Conservation (phyloP, 2,329 filamentous ascomycete species). For the Penicillium freii region DNA sequence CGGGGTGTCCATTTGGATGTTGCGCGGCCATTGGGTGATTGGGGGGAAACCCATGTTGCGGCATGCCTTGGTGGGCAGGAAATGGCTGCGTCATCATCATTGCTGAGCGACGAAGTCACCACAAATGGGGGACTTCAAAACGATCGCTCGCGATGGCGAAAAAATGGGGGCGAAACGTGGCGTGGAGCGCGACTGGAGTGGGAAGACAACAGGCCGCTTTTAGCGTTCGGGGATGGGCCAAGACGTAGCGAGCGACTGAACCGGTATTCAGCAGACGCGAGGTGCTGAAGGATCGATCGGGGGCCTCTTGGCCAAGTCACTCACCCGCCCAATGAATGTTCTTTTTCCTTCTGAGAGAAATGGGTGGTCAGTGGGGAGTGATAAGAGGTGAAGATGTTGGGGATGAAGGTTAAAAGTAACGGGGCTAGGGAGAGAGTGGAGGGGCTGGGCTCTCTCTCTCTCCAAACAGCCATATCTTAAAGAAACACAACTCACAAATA, state of each 20-base stretch:
- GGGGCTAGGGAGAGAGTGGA: constrained; percentile 28
- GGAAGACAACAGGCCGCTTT: constrained; percentile 28
- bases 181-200: constrained; percentile 28
- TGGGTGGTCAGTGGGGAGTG: constrained; percentile 14
- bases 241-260: constrained; percentile 35
- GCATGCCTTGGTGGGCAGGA: constrained; percentile 60
- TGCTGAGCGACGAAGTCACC: constrained; percentile 42
- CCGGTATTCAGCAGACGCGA: constrained; percentile 31
- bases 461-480: not conserved
- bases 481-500: constrained; percentile 1
- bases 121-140: constrained; percentile 29
- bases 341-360: constrained; percentile 10
- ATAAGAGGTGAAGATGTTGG: constrained; percentile 15
- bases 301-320: constrained; percentile 22
- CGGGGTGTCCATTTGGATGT: constrained; percentile 56
- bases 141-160: constrained; percentile 20
- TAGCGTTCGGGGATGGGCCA: constrained; percentile 35
- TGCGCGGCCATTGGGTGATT: constrained; percentile 61
- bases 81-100: constrained; percentile 57
- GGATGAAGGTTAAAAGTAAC: constrained; percentile 11
- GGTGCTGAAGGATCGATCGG: constrained; percentile 38
- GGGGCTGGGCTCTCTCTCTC: constrained; percentile 29
- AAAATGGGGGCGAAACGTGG: constrained; percentile 11
- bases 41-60: constrained; percentile 57
- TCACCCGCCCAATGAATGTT: constrained; percentile 25